Percentiles rank a stretch among this genome's conserved stretches.
phyloP scores from a whole-genome alignment of 192 early-diverging fungal species.

The Podila epigama region DNA sequence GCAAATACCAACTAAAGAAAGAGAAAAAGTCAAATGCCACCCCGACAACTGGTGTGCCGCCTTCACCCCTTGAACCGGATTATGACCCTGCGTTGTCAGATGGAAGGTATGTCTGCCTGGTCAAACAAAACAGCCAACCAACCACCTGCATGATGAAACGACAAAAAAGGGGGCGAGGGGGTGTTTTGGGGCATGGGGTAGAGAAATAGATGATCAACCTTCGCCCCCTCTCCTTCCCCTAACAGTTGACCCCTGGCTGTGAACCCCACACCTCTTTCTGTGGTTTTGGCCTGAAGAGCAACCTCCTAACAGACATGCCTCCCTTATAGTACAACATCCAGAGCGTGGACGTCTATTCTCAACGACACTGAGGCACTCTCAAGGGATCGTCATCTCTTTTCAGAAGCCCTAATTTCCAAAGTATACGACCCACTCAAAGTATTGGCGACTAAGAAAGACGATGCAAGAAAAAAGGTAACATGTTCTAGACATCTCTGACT shows the following conservation, averaged over 20 bases:
- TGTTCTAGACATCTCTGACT: not conserved
- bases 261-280: not conserved
- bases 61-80: conserved; percentile 36
- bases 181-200: not conserved
- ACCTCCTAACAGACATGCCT: no score
- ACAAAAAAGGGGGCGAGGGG: no score
- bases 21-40: conserved; percentile 38
- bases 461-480: conserved; percentile 72
- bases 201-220: not conserved
- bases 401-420: conserved; percentile 59
- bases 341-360: conserved; percentile 68
- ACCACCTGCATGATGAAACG: no score
- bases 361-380: conserved; percentile 62
- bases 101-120: conserved; percentile 49
- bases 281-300: not conserved
- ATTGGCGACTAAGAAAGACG: conserved; percentile 64
- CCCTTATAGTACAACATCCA: conserved; percentile 55
- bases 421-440: conserved; percentile 66
- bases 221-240: not conserved
- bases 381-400: conserved; percentile 52
- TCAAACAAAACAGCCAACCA: no score
- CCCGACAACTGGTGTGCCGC: conserved; percentile 28
- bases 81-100: conserved; percentile 28
- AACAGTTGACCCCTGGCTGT: not conserved
- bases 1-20: conserved; percentile 61